phyloP scores from a whole-genome alignment of 495 filamentous ascomycete genomes.

The Penicillium desertorum region DNA sequence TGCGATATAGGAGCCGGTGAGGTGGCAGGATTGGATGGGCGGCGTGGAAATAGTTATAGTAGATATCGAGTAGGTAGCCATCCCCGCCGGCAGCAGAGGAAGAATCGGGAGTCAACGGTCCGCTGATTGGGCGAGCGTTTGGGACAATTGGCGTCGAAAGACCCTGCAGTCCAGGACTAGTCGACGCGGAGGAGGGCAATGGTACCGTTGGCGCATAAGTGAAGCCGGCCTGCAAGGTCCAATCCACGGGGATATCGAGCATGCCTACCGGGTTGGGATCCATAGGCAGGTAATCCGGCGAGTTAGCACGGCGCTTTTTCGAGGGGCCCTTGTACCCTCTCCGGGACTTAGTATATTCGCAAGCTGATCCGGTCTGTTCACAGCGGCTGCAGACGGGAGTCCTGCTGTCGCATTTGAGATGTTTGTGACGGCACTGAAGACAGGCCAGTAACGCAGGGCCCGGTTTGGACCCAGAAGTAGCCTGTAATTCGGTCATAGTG shows the following conservation, averaged over 20 bases:
- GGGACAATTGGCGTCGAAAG: slow-evolving; percentile 20
- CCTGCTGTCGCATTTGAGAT: slow-evolving; percentile 54
- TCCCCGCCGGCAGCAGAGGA: slow-evolving; percentile 35
- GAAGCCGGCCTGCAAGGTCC: slow-evolving; percentile 28
- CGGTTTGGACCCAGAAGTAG: slow-evolving; percentile 22
- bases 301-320: slow-evolving; percentile 48
- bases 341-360: slow-evolving; percentile 49
- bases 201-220: slow-evolving; percentile 31
- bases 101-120: slow-evolving; percentile 47
- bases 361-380: slow-evolving; percentile 31
- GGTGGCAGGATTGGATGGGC: slow-evolving; percentile 48
- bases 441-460: slow-evolving; percentile 53
- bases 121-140: slow-evolving; percentile 19
- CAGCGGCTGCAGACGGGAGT: slow-evolving; percentile 48
- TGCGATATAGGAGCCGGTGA: slow-evolving; percentile 31
- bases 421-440: slow-evolving; percentile 58
- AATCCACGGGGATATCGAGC: slow-evolving; percentile 33
- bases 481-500: slow-evolving; percentile 28
- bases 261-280: slow-evolving; percentile 24
- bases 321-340: slow-evolving; percentile 49
- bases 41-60: slow-evolving; percentile 47
- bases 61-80: slow-evolving; percentile 48
- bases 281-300: slow-evolving; percentile 31
- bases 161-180: slow-evolving; percentile 30
- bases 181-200: slow-evolving; percentile 25